Conservation (phyloP, 768 basidiomycete genomes). For the Cyclocybe cylindracea region DNA sequence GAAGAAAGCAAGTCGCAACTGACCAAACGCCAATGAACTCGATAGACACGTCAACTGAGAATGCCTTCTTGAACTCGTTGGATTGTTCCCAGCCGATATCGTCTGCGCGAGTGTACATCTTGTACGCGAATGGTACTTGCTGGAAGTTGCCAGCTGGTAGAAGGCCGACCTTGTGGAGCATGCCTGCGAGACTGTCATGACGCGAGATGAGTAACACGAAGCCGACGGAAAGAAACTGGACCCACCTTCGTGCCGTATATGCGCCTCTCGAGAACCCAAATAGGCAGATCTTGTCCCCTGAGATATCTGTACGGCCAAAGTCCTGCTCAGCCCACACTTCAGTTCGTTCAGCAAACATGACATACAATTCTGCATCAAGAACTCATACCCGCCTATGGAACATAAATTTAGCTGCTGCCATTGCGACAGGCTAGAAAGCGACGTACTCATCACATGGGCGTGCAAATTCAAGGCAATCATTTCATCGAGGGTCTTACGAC, state of each 20-base stretch:
- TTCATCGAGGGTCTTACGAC: conserved; percentile 41
- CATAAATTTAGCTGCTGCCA: neutral
- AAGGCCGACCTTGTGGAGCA: conserved; percentile 54
- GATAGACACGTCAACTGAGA: conserved; percentile 52
- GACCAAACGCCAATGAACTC: conserved; percentile 64
- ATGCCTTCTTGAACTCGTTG: conserved; percentile 55
- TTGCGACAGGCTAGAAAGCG: neutral
- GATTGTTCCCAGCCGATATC: conserved; percentile 47
- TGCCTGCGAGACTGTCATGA: conserved; percentile 42
- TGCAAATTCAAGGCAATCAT: conserved; percentile 52
- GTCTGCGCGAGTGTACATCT: conserved; percentile 59
- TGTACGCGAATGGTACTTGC: conserved; percentile 65
- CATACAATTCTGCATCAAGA: conserved; percentile 60
- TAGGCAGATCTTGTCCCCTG: conserved; percentile 61
- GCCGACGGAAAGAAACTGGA: neutral
- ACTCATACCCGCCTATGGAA: conserved; percentile 50
- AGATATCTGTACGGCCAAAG: conserved; percentile 31
- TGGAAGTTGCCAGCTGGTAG: conserved; percentile 49
- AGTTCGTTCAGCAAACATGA: neutral
- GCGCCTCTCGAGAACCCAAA: conserved; percentile 75
- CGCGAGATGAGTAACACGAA: neutral
- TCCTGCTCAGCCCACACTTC: neutral
- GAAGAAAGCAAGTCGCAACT: conserved; percentile 3
- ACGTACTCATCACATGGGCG: conserved; percentile 49
- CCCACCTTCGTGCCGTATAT: conserved; percentile 56